A percentile compares a stretch with the other conserved stretches of the same genome.
phyloP scores from a whole-genome alignment of 1,139 yeast genomes.

The Yamadazyma taylorii region DNA sequence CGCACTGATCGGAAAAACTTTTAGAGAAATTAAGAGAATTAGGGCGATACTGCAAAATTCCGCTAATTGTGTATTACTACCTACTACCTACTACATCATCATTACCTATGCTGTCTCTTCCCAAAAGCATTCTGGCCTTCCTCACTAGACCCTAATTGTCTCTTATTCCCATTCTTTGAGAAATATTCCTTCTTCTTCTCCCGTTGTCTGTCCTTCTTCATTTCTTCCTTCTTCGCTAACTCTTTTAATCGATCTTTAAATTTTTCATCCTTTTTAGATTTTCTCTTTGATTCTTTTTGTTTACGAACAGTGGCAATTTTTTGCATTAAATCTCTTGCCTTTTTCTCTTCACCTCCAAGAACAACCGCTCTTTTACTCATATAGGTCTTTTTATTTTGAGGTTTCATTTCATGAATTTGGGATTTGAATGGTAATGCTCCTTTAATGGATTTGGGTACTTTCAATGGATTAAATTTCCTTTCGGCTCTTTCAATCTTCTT shows the following conservation, averaged over 20 bases:
- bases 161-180: conserved; percentile 68
- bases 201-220: conserved; percentile 70
- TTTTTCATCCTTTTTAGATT: conserved; percentile 72
- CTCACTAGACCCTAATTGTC: conserved; percentile 47
- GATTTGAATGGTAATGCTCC: conserved; percentile 86
- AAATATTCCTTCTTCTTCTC: conserved; percentile 88
- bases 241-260: conserved; percentile 74
- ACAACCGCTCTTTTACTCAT: conserved; percentile 93
- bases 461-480: conserved; percentile 82
- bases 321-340: conserved; percentile 86
- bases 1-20: no score
- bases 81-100: not conserved
- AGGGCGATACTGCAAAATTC: no score
- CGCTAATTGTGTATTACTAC: no score
- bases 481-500: conserved; percentile 83
- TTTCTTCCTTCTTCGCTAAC: conserved; percentile 70
- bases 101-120: conserved; percentile 21
- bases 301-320: conserved; percentile 81
- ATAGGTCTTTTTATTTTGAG: conserved; percentile 81
- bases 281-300: conserved; percentile 81
- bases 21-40: no score
- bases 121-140: conserved; percentile 38
- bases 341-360: conserved; percentile 88
- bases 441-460: conserved; percentile 79
- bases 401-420: conserved; percentile 84